Evolutionary conservation across 1,139 yeast species (phyloP).

Genomic region (Fermentozyma sake): DNA sequence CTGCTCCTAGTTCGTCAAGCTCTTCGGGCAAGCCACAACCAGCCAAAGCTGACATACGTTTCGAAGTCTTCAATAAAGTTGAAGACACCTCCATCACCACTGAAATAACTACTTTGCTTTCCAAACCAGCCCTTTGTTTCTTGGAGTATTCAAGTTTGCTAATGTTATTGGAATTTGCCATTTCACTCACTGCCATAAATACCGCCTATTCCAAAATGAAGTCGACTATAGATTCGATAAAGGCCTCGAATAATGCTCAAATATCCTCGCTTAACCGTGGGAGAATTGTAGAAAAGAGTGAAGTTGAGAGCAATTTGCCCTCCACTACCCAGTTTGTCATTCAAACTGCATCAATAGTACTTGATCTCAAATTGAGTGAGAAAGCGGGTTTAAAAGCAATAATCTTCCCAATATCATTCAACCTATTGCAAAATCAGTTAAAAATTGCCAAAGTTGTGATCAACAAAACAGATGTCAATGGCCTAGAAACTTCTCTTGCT

Average conservation of each 20-base stretch:
- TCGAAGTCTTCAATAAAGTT: constrained; percentile 39
- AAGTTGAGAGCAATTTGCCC: background rate
- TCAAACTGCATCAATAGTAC: constrained; percentile 29
- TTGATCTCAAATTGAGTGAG: constrained; percentile 11
- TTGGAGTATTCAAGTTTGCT: constrained; percentile 20
- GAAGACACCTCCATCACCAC: constrained; percentile 15
- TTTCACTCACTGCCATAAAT: background rate
- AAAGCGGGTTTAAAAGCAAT: constrained; percentile 13
- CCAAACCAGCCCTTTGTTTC: constrained; percentile 36
- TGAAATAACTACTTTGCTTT: constrained; percentile 41
- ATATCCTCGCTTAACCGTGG: too few relatives aligned
- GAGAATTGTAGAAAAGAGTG: too few relatives aligned
- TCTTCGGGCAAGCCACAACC: constrained; percentile 1
- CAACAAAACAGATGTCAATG: too few relatives aligned
- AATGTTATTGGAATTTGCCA: constrained; percentile 1
- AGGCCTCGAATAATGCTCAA: too few relatives aligned
- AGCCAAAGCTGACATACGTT: constrained; percentile 45
- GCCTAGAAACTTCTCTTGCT: too few relatives aligned
- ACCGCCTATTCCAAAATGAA: background rate
- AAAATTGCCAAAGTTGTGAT: constrained; percentile 27
- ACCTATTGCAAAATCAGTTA: constrained; percentile 24
- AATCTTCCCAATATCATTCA: constrained; percentile 36
- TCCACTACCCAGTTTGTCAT: constrained; percentile 16
- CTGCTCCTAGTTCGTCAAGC: constrained; percentile 4
- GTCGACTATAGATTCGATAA: constrained; percentile 1